Base-by-base conservation (phyloP, 371 early-diverging fungal genomes). In the Mucor piriformis region DNA sequence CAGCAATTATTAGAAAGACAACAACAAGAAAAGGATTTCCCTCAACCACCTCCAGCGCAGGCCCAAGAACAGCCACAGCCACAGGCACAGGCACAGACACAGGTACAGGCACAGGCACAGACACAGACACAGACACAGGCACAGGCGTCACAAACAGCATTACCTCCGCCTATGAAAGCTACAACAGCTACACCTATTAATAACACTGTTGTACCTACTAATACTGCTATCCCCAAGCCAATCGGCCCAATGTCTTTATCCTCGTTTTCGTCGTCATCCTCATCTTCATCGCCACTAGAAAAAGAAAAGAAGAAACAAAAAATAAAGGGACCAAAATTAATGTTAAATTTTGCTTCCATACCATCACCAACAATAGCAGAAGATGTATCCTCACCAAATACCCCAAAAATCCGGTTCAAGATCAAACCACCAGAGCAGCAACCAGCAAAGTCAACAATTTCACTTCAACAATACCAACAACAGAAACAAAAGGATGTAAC, bases 331-430 rank as follows among this genome's bases (percentile, higher is more conserved):
- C 72, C 69, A 1, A 69, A 70, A 15, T 49, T 77, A 12, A 70
- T 66, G 10, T 43, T 77, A 2, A 77, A 73, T 50, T 50, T 74
- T 21, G 44, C 70, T 18, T 23, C 57, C 20, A 18, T 23, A 16
- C 40, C 24, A 21, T n/a, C 38, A n/a, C 33, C 62, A 1, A 20
- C 37, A 3, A 48, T 46, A 32, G 33, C 21, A 29, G 52, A 57
- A 27, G 57, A 56, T 32, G 61, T 55, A 24, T 37, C 61, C 18
- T 61, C 72, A 15, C 42, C 67, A 2, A 70, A 64, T 32, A 74
- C 78, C 23, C 78, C 78, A 10, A 74, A 74, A 32, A 77, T 77
- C 33, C 66, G 78, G 42, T 77, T 77, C 58, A 77, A 74, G 53
- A 64, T 77, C 23, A 74, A 74, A 18, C 59, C 65, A n/a, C 77